Conservation (phyloP, 495 filamentous ascomycete genomes). For the Aspergillus heteromorphus region DNA sequence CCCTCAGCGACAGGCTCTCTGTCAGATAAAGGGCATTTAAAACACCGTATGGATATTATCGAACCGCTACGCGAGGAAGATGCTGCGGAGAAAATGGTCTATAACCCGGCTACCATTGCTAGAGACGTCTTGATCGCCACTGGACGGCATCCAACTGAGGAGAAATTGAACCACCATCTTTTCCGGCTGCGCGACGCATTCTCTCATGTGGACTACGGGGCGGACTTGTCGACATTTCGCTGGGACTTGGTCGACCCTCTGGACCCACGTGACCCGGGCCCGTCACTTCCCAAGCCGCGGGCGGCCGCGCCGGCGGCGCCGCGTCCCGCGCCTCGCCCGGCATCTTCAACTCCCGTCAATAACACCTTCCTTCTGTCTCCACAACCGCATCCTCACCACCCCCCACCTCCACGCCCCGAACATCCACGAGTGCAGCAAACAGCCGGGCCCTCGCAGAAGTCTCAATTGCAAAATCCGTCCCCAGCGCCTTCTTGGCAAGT, state of each 20-base stretch:
- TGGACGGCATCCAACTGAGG: conserved; percentile 54
- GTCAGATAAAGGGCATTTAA: conserved; percentile 10
- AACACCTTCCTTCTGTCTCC: neutral
- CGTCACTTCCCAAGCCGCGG: neutral
- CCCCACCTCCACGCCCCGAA: neutral
- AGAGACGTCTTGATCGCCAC: conserved; percentile 58
- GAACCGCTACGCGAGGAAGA: conserved; percentile 41
- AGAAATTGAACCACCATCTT: conserved; percentile 56
- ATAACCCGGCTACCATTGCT: conserved; percentile 60
- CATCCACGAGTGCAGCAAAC: neutral
- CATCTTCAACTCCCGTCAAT: neutral
- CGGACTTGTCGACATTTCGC: conserved; percentile 56
- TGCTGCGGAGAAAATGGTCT: conserved; percentile 40
- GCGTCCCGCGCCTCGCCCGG: conserved; percentile 5
- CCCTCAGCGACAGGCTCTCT: neutral
- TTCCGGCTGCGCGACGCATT: conserved; percentile 39
- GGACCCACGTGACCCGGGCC: conserved; percentile 10
- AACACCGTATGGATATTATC: conserved; percentile 27
- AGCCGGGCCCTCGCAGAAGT: neutral
- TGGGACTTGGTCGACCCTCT: conserved; percentile 61
- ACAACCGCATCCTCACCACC: neutral
- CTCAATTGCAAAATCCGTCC: neutral
- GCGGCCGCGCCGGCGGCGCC: neutral
- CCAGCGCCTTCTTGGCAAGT: neutral
- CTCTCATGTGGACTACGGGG: conserved; percentile 29